Conservation (phyloP, 805 yeast species). For the Saturnispora dispora region DNA sequence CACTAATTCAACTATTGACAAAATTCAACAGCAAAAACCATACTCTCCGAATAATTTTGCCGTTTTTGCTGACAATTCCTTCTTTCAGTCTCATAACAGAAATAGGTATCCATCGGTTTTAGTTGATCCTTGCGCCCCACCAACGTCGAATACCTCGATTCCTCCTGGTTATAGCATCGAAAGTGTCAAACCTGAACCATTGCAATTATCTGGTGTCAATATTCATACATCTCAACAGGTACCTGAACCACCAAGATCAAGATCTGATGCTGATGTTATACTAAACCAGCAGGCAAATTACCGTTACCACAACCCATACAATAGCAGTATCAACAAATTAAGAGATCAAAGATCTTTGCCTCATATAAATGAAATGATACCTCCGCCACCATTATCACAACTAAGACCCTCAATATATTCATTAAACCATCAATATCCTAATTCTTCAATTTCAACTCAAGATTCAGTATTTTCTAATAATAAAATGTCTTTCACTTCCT, state of each 20-base stretch:
- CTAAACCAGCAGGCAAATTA: neutral
- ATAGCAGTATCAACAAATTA: neutral
- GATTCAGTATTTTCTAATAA: slow-evolving; percentile 6
- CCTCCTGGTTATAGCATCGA: slow-evolving; percentile 2
- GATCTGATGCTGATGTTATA: slow-evolving; percentile 1
- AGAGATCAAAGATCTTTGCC: neutral
- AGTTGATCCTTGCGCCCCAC: slow-evolving; percentile 42
- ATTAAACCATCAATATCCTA: neutral
- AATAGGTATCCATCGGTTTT: slow-evolving; percentile 40
- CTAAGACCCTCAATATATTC: slow-evolving; percentile 3
- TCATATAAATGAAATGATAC: neutral
- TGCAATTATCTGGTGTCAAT: neutral
- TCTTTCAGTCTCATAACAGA: slow-evolving; percentile 24
- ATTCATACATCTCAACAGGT: neutral
- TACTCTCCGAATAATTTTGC: slow-evolving; percentile 12
- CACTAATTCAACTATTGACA: neutral
- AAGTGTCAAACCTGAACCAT: neutral
- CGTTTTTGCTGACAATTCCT: slow-evolving; percentile 17
- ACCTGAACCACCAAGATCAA: neutral
- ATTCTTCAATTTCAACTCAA: neutral
- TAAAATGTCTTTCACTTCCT: slow-evolving; percentile 1
- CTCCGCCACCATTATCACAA: neutral
- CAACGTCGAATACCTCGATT: slow-evolving; percentile 12
- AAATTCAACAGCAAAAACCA: slow-evolving; percentile 4
- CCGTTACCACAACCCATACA: neutral